Base-by-base conservation (phyloP, 2,329 filamentous ascomycete species). In the Beauveria sp. region DNA sequence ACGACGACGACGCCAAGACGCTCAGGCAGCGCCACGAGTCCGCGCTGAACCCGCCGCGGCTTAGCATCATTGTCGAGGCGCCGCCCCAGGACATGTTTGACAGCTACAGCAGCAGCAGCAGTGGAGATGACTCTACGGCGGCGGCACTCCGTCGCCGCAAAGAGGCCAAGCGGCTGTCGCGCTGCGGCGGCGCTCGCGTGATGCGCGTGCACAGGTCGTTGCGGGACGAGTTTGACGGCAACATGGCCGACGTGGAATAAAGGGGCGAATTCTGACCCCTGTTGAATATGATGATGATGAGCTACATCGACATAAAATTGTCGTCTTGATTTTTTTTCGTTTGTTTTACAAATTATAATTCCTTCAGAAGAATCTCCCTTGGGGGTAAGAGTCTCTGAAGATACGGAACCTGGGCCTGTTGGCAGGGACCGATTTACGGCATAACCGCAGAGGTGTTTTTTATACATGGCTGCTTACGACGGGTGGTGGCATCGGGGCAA, bases 151-250 rank as follows among this genome's bases (percentile, higher is more conserved):
- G 34, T 4, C 63, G 64, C 2, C 68, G 64, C 26, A 54, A n/a
- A 4, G 69, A 66, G 9, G 62, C 68, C 55, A 65, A 66, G 55
- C 61, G 60, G 54, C 8, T 63, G 20, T 57, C 43, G 55, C 64
- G 24, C 61, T 59, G 34, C 55, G 53, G 6, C 61, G 49, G 16
- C 53, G 61, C 31, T 57, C 58, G 50, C 38, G 3, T 51, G 9
- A 50, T 42, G 8, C 52, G 53, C 14, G 53, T 62, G 16, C 26
- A n/a, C 5, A 16, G 34, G 5, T 7, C 16, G n/a, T n/a, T n/a
- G 12, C 38, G 46, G 9, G 60, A 62, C 3, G 51, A 54, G 38
- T 40, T n/a, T 16, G 58, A 60, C 10, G 60, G 60, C n/a, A 62
- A 62, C 53, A 5, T 62, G 24, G 53, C 60, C 7, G 60, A 62